phyloP scores from a whole-genome alignment of 2,329 filamentous ascomycete genomes.

The Cordyceps javanica region DNA sequence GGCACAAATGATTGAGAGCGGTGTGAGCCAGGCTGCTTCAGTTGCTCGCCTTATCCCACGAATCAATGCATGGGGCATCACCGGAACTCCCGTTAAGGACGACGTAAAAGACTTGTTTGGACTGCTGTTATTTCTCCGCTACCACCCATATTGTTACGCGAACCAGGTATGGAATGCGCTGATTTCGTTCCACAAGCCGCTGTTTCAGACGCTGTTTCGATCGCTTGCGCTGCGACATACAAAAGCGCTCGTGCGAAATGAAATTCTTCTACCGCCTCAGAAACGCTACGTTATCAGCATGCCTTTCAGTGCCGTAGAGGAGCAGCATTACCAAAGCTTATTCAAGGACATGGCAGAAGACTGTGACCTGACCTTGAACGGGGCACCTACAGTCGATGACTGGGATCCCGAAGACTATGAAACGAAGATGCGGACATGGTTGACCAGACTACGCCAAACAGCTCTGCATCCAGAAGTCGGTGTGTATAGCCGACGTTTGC shows the following conservation, averaged over 20 bases:
- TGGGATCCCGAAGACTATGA: conserved; percentile 62
- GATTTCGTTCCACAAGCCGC: conserved; percentile 50
- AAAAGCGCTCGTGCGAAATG: conserved; percentile 71
- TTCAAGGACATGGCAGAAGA: conserved; percentile 70
- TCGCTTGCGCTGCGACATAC: conserved; percentile 76
- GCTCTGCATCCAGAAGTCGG: conserved; percentile 83
- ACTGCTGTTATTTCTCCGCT: conserved; percentile 72
- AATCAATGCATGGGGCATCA: conserved; percentile 85
- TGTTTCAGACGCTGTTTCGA: conserved; percentile 65
- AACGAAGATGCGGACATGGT: conserved; percentile 72
- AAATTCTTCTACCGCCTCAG: conserved; percentile 74
- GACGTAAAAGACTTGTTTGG: conserved; percentile 73
- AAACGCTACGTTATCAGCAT: conserved; percentile 82
- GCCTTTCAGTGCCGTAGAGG: conserved; percentile 84
- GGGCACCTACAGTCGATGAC: conserved; percentile 51
- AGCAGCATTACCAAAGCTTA: conserved; percentile 76
- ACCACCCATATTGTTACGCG: conserved; percentile 66
- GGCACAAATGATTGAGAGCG: conserved; percentile 90
- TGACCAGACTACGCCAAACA: conserved; percentile 72
- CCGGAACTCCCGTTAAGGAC: conserved; percentile 78
- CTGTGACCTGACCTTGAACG: conserved; percentile 58
- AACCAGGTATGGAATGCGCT: conserved; percentile 63
- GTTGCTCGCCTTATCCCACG: conserved; percentile 77
- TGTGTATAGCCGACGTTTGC: conserved; percentile 54
- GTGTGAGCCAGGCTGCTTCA: conserved; percentile 74